Percentiles rank a stretch among this genome's conserved stretches.
phyloP scores from a whole-genome alignment of 768 basidiomycete genomes.

The Rhodosporidiobolus odoratus region DNA sequence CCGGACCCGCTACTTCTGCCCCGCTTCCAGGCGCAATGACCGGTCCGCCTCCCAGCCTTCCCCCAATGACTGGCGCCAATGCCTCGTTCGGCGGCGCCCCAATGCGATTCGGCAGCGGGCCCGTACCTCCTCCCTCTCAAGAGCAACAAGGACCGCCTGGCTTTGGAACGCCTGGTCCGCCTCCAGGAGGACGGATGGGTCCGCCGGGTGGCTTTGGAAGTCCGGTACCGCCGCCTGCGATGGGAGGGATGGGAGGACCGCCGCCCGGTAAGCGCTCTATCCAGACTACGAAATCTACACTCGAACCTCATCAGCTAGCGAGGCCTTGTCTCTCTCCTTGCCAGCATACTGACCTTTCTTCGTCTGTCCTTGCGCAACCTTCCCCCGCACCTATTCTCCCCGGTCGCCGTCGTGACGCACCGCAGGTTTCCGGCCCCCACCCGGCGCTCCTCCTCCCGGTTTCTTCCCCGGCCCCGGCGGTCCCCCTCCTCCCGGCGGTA shows the following conservation, averaged over 20 bases:
- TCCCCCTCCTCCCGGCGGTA: not conserved
- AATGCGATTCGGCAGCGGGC: not conserved
- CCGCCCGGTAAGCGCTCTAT: not conserved
- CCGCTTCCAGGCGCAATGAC: not conserved
- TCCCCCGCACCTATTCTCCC: no score
- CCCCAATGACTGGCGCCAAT: not conserved
- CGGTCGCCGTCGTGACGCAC: no score
- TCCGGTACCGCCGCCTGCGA: no score
- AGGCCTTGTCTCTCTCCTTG: not conserved
- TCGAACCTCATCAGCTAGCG: no score
- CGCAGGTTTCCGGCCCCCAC: conserved; percentile 29
- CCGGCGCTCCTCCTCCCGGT: conserved; percentile 5
- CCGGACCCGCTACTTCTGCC: conserved; percentile 1
- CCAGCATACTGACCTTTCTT: not conserved
- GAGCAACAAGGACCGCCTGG: not conserved
- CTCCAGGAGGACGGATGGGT: not conserved
- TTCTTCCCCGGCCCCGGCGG: conserved; percentile 10
- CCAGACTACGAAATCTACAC: no score
- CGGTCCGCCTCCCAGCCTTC: conserved; percentile 1
- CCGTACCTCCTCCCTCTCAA: not conserved
- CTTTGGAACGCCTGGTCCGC: not conserved
- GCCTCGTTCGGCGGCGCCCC: conserved; percentile 6
- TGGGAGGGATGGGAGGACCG: conserved; percentile 1
- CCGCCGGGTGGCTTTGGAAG: not conserved
- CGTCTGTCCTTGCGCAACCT: no score